phyloP scores from a whole-genome alignment of 768 basidiomycete species.

The Baorangia bicolor region DNA sequence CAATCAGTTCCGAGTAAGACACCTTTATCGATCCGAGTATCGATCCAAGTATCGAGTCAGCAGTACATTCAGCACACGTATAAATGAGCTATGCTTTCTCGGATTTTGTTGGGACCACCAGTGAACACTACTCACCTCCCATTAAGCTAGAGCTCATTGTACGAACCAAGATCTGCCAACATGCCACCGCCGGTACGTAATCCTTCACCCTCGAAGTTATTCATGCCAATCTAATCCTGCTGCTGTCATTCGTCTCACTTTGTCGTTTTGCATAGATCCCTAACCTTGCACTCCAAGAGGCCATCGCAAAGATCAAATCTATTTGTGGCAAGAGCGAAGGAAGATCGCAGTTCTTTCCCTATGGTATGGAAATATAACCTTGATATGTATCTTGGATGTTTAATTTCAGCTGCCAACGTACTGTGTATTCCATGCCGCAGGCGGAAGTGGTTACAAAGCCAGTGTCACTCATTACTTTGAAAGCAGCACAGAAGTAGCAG shows the following conservation, averaged over 20 bases:
- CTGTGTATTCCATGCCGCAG: background rate
- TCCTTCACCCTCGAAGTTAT: background rate
- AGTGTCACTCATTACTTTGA: slow-evolving; percentile 13
- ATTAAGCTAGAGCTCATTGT: background rate
- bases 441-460: slow-evolving; percentile 15
- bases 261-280: background rate
- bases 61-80: background rate
- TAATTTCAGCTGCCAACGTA: background rate
- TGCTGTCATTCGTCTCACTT: background rate
- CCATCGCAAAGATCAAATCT: background rate
- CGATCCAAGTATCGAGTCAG: background rate
- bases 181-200: background rate
- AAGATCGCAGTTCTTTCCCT: slow-evolving; percentile 10
- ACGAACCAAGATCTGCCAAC: background rate
- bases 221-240: background rate
- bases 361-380: background rate
- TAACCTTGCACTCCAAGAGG: background rate
- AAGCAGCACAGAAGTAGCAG: slow-evolving; percentile 12
- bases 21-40: background rate
- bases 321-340: slow-evolving; percentile 3
- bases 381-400: background rate
- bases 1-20: background rate
- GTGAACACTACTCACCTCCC: background rate
- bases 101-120: background rate
- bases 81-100: background rate